A percentile compares a stretch with the other conserved stretches of the same genome.
Evolutionary conservation across 495 filamentous ascomycete genomes (phyloP).

Genomic region (Glarea lozoyensis): DNA sequence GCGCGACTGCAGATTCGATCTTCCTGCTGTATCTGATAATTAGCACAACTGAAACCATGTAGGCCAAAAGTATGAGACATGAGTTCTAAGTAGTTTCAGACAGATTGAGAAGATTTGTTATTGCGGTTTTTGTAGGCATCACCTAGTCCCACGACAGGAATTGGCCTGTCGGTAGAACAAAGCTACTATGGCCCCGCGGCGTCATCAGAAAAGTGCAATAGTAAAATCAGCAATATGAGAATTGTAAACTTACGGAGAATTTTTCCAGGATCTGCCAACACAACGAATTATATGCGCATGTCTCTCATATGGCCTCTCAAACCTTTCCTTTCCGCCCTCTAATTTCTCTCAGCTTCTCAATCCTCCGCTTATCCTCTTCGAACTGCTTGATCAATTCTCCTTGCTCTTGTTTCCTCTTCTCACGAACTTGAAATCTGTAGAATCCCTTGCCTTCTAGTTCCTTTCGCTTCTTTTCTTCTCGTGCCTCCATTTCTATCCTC

Average conservation of each 20-base stretch:
- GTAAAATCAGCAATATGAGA: too few species aligned
- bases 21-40: too few species aligned
- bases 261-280: too few species aligned
- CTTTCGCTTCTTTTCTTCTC: conserved; percentile 51
- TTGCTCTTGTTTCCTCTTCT: conserved; percentile 79
- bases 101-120: conserved; percentile 27
- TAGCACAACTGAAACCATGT: too few species aligned
- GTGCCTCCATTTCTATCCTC: conserved; percentile 66
- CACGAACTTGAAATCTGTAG: conserved; percentile 87
- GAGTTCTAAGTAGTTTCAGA: conserved; percentile 22
- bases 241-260: too few species aligned
- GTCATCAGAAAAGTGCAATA: conserved; percentile 21
- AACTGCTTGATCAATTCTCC: conserved; percentile 56
- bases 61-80: too few species aligned
- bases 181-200: conserved; percentile 25
- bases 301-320: conserved; percentile 38
- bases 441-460: conserved; percentile 59
- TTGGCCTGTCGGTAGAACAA: conserved; percentile 7
- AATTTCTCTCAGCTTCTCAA: conserved; percentile 50
- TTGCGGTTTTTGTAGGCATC: conserved; percentile 26
- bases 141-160: conserved; percentile 7
- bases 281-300: too few species aligned
- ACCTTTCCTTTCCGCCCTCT: conserved; percentile 37
- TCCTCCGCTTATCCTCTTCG: conserved; percentile 55
- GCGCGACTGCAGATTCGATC: too few species aligned